These are phyloP conservation scores for Aegilops sharonensis DNA, from an alignment of 176 grass and related monocot species.

Conservation along the genomic window DNA sequence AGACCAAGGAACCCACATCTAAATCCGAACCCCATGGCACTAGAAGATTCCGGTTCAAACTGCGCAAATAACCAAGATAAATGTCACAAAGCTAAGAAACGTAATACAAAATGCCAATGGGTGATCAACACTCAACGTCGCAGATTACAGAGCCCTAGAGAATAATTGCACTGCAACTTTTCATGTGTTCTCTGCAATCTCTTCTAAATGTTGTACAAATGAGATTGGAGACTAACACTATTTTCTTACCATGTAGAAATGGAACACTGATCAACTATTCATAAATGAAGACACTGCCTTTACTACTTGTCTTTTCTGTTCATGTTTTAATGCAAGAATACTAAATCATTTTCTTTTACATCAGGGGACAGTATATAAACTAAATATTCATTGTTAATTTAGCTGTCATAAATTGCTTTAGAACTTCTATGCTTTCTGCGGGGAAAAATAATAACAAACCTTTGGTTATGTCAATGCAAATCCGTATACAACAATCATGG, in stretches of 20 bases:
- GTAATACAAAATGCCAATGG: not conserved
- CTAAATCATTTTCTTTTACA: not conserved
- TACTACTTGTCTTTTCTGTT: not conserved
- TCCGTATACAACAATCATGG: not conserved
- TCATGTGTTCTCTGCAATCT: not conserved
- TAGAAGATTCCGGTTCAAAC: constrained; percentile 95
- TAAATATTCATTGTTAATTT: constrained; percentile 5
- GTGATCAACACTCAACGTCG: constrained; percentile 14
- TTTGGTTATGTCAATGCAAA: not conserved
- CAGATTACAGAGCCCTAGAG: not conserved
- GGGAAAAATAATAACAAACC: not conserved
- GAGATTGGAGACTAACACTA: not conserved
- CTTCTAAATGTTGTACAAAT: constrained; percentile 18
- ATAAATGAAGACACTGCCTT: not conserved
- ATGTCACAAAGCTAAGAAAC: constrained; percentile 17
- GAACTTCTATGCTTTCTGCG: not conserved
- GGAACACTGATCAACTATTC: not conserved
- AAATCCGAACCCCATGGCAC: constrained; percentile 98
- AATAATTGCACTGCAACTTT: not conserved
- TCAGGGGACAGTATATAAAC: not conserved
- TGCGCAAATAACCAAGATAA: constrained; percentile 35
- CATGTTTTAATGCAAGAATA: constrained; percentile 13
- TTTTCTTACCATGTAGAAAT: constrained; percentile 2
- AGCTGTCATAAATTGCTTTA: constrained; percentile 15
- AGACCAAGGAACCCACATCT: constrained; percentile 94